Percentiles rank a stretch among this genome's conserved stretches.
Conservation (phyloP, 345 rosid species). For the Boechera stricta region DNA sequence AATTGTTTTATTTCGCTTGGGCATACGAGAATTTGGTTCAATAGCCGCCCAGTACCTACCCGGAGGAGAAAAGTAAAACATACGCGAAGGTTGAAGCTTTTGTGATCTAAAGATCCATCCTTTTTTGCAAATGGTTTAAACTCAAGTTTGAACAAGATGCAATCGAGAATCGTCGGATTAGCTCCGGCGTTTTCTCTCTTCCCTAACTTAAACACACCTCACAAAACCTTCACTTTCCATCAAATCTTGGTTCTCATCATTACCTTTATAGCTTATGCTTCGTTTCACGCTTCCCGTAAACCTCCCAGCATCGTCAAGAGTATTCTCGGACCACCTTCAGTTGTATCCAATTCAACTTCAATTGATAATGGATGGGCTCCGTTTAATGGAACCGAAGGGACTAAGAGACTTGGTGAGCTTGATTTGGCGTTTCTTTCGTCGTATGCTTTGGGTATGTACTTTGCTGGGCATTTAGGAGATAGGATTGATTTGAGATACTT, state of each 20-base stretch:
- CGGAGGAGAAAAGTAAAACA: not conserved
- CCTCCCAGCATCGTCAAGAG: conserved; percentile 96
- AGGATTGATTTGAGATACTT: conserved; percentile 81
- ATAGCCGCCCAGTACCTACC: not conserved
- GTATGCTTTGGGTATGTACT: conserved; percentile 82
- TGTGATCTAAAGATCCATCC: not conserved
- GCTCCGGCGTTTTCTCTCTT: conserved; percentile 63
- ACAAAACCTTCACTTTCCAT: conserved; percentile 71
- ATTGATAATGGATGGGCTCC: conserved; percentile 80
- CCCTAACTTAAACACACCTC: conserved; percentile 66
- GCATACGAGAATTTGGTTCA: too few relatives aligned
- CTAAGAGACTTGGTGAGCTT: conserved; percentile 83
- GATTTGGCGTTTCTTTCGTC: conserved; percentile 83
- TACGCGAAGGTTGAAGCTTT: not conserved
- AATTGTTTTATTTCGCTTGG: too few relatives aligned
- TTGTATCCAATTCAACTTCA: conserved; percentile 38
- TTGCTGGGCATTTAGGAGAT: conserved; percentile 89
- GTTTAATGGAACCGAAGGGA: conserved; percentile 70
- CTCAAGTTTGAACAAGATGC: conserved; percentile 41
- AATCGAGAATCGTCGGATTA: conserved; percentile 43
- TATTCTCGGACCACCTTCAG: conserved; percentile 79
- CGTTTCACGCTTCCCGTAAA: conserved; percentile 96
- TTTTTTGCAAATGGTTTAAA: not conserved
- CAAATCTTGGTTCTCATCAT: conserved; percentile 58
- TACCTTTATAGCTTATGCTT: conserved; percentile 85